A percentile compares a stretch with the other conserved stretches of the same genome.
Evolutionary conservation across 2,329 filamentous ascomycete species (phyloP).

Genomic region (Aspergillus sp.): DNA sequence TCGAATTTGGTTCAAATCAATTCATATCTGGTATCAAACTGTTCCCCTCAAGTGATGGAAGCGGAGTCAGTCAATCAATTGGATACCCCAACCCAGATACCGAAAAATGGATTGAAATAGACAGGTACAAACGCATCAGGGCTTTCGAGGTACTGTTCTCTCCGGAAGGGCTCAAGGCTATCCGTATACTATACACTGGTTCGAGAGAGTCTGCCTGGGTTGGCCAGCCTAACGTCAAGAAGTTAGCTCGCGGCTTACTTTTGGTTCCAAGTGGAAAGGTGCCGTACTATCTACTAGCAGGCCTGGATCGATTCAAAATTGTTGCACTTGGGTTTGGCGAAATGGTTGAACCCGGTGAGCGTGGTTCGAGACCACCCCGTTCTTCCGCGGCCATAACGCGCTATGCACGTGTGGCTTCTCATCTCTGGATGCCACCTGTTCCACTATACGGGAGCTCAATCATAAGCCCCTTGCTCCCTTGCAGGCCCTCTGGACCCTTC

Average conservation of each 20-base stretch:
- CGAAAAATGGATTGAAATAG: not conserved
- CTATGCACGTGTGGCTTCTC: conserved; percentile 3
- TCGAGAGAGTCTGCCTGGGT: conserved; percentile 10
- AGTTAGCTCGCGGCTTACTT: conserved; percentile 3
- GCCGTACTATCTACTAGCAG: conserved; percentile 9
- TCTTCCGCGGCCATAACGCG: not conserved
- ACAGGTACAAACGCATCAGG: not conserved
- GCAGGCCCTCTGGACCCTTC: not conserved
- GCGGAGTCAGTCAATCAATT: not conserved
- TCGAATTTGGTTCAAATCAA: conserved; percentile 6
- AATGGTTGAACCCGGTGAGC: not conserved
- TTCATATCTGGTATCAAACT: conserved; percentile 14
- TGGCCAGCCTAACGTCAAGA: not conserved
- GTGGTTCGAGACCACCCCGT: not conserved
- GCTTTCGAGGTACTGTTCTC: conserved; percentile 7
- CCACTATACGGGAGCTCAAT: not conserved
- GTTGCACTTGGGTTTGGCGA: conserved; percentile 12
- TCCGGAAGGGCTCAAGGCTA: conserved; percentile 9
- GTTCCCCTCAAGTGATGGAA: not conserved
- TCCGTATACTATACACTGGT: conserved; percentile 8
- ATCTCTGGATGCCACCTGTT: conserved; percentile 8
- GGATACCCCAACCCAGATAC: conserved; percentile 6
- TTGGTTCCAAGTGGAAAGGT: not conserved
- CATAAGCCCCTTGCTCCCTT: conserved; percentile 3
- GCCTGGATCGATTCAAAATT: conserved; percentile 14